phyloP scores from a whole-genome alignment of 371 early-diverging fungal genomes.

The Modicella reniformis region DNA sequence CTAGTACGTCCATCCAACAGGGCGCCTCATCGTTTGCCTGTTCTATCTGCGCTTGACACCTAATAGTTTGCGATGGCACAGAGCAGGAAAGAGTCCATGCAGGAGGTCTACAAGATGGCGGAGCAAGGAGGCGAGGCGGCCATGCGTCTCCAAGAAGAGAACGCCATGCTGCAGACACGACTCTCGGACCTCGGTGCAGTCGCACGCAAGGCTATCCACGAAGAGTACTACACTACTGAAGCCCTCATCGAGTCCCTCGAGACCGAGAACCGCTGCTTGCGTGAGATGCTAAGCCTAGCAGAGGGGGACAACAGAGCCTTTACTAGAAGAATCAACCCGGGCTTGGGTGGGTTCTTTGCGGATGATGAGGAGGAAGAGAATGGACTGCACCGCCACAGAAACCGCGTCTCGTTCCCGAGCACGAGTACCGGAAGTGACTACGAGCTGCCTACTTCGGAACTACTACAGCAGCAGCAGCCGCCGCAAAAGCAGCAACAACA shows the following conservation, averaged over 20 bases:
- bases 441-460: conserved; percentile 4
- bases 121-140: conserved; percentile 48
- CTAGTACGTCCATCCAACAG: too few relatives aligned
- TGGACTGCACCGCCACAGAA: not conserved
- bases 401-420: conserved; percentile 50
- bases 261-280: conserved; percentile 37
- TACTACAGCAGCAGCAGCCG: conserved; percentile 1
- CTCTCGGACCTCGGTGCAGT: conserved; percentile 31
- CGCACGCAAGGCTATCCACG: conserved; percentile 41
- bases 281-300: conserved; percentile 45
- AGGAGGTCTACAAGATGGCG: conserved; percentile 45
- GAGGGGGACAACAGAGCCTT: conserved; percentile 18
- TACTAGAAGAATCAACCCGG: conserved; percentile 5
- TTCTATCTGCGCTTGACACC: not conserved
- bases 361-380: conserved; percentile 22
- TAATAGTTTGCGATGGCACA: conserved; percentile 50
- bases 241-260: conserved; percentile 41
- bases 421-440: conserved; percentile 43
- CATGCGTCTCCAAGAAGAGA: conserved; percentile 37
- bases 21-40: not conserved
- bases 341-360: conserved; percentile 1
- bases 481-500: not conserved
- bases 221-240: conserved; percentile 51
- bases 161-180: conserved; percentile 26
- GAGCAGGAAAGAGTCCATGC: conserved; percentile 48